Conservation (phyloP, 2,329 filamentous ascomycete genomes). For the Trichoderma arundinaceum region DNA sequence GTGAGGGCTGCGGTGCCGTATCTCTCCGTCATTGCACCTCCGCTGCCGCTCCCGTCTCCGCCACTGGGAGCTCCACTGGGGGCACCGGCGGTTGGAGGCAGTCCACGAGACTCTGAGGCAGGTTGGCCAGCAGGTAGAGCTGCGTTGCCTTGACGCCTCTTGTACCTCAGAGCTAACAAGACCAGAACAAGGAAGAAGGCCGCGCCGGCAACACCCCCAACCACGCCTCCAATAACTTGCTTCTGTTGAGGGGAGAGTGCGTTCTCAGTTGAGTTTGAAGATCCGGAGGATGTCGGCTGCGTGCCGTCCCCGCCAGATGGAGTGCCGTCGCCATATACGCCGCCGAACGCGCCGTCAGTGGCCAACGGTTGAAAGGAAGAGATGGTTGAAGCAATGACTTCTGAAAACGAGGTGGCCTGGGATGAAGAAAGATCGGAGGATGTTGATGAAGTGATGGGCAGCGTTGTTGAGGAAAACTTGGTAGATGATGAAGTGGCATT, state of each 20-base stretch:
- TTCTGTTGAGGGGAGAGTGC: slow-evolving; percentile 44
- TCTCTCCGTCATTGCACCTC: slow-evolving; percentile 53
- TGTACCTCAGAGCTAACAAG: slow-evolving; percentile 61
- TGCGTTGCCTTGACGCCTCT: slow-evolving; percentile 55
- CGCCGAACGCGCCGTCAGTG: slow-evolving; percentile 21
- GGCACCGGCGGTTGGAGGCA: slow-evolving; percentile 37
- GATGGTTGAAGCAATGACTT: neutral
- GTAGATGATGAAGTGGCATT: slow-evolving; percentile 9
- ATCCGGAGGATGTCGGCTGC: slow-evolving; percentile 34
- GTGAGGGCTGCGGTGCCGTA: slow-evolving; percentile 51
- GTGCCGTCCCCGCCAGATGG: slow-evolving; percentile 9
- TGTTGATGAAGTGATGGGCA: slow-evolving; percentile 3
- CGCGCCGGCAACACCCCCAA: slow-evolving; percentile 63
- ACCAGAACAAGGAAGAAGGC: slow-evolving; percentile 62
- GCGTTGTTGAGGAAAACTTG: slow-evolving; percentile 8
- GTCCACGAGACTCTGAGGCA: slow-evolving; percentile 40
- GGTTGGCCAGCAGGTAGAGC: slow-evolving; percentile 51
- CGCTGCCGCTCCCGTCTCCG: slow-evolving; percentile 34
- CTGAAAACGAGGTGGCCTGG: slow-evolving; percentile 11
- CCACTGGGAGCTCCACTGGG: slow-evolving; percentile 35
- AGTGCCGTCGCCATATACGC: neutral
- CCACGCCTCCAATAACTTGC: slow-evolving; percentile 60
- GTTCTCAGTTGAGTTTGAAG: slow-evolving; percentile 35
- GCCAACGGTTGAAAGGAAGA: slow-evolving; percentile 16
- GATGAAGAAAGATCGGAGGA: slow-evolving; percentile 15